Conservation (phyloP, 441 rosid genomes). For the Erysimum cheiri region DNA sequence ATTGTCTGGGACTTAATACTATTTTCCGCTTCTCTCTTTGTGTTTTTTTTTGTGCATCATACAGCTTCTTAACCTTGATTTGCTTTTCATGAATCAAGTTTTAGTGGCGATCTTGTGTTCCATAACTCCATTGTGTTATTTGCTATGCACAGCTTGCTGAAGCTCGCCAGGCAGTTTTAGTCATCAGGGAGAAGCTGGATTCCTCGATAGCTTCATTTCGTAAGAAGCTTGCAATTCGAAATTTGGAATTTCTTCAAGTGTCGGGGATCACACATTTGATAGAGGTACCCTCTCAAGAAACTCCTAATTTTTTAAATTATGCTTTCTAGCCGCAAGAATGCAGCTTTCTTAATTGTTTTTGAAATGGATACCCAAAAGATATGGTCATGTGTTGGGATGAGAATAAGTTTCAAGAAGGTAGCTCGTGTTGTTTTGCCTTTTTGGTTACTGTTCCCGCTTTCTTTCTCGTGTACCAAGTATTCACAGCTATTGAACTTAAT, state of each 20-base stretch:
- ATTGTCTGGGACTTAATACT: conserved; percentile 15
- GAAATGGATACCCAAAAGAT: conserved; percentile 9
- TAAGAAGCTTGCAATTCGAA: conserved; percentile 40
- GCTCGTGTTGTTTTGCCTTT: conserved; percentile 1
- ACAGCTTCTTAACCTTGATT: conserved; percentile 21
- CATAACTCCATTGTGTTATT: conserved; percentile 23
- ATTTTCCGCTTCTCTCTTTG: conserved; percentile 15
- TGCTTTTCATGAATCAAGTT: conserved; percentile 8
- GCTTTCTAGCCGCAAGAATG: conserved; percentile 14
- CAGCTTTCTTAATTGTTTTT: conserved; percentile 8
- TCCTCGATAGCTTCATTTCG: conserved; percentile 42
- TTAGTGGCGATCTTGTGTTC: conserved; percentile 23
- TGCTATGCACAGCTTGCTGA: conserved; percentile 60
- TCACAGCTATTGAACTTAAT: conserved; percentile 15
- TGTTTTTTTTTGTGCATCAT: conserved; percentile 27
- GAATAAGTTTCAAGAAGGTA: conserved; percentile 16
- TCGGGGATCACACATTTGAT: conserved; percentile 47
- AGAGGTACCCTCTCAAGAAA: conserved; percentile 43
- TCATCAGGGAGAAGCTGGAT: conserved; percentile 67
- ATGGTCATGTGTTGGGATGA: neutral
- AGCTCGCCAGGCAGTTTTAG: conserved; percentile 68
- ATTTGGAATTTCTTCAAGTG: conserved; percentile 44
- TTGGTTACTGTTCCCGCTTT: conserved; percentile 6
- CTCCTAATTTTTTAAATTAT: neutral
- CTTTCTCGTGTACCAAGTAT: neutral